These are phyloP conservation scores for Dactylis glomerata DNA, from an alignment of 176 grass and related monocot species.

Conservation along the genomic window DNA sequence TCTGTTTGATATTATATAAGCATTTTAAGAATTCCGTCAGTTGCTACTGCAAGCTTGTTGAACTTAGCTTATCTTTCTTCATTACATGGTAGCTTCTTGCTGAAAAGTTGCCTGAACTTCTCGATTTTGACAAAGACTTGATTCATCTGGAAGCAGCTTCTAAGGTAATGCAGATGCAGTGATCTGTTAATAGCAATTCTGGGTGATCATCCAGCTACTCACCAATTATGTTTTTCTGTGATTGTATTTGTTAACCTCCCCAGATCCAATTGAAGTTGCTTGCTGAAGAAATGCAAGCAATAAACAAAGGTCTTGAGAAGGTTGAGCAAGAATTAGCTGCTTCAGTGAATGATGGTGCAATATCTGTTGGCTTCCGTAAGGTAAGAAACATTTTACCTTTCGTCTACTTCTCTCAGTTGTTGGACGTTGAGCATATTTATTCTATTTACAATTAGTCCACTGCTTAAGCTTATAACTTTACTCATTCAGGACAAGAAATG, in stretches of 20 bases:
- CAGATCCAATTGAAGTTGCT: slow-evolving; percentile 96
- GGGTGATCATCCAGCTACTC: slow-evolving; percentile 16
- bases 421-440: neutral
- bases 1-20: neutral
- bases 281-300: slow-evolving; percentile 97
- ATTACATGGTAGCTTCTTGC: slow-evolving; percentile 67
- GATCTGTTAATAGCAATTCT: slow-evolving; percentile 14
- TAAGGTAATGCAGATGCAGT: slow-evolving; percentile 54
- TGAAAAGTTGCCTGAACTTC: slow-evolving; percentile 87
- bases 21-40: neutral
- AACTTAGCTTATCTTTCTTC: slow-evolving; percentile 29
- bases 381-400: slow-evolving; percentile 34
- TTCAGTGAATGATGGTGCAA: slow-evolving; percentile 74
- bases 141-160: slow-evolving; percentile 97
- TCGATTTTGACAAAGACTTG: slow-evolving; percentile 99
- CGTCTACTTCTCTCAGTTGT: slow-evolving; percentile 21
- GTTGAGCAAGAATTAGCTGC: slow-evolving; percentile 89
- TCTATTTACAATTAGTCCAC: neutral
- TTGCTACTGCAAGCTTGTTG: neutral
- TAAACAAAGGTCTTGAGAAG: slow-evolving; percentile 98
- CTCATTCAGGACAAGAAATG: neutral
- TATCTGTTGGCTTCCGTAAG: slow-evolving; percentile 68
- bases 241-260: slow-evolving; percentile 29
- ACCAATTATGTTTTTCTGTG: slow-evolving; percentile 28
- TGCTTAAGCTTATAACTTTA: neutral